A percentile compares a stretch with the other conserved stretches of the same genome.
Conservation (phyloP, 1,284 basidiomycete genomes). For the Naganishia albida region DNA sequence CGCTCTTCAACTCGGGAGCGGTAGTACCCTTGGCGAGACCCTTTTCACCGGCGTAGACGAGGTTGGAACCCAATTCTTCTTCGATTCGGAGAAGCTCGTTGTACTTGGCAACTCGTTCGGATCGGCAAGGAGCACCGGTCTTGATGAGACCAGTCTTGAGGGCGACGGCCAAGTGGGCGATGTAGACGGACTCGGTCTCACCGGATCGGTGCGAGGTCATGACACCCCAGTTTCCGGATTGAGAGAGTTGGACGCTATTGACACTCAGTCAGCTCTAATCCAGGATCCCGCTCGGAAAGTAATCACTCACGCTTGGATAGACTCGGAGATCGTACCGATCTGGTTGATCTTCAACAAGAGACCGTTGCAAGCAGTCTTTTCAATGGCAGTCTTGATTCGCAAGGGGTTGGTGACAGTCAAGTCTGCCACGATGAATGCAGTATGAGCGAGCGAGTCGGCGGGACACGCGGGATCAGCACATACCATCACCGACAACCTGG, state of each 20-base stretch:
- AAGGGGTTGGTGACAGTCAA: slow-evolving; percentile 97
- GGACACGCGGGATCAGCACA: slow-evolving; percentile 2
- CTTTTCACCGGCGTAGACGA: slow-evolving; percentile 72
- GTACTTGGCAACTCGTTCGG: slow-evolving; percentile 86
- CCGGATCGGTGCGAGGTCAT: slow-evolving; percentile 99
- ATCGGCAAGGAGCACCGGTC: slow-evolving; percentile 92
- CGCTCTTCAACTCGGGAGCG: slow-evolving; percentile 64
- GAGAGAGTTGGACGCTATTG: slow-evolving; percentile 86
- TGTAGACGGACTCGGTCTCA: slow-evolving; percentile 94
- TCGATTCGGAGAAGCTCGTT: slow-evolving; percentile 79
- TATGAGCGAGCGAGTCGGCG: slow-evolving; percentile 59
- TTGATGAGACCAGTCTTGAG: slow-evolving; percentile 86
- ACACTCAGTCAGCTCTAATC: background rate
- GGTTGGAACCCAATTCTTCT: slow-evolving; percentile 71
- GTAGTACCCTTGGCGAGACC: slow-evolving; percentile 75
- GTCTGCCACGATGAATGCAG: slow-evolving; percentile 63
- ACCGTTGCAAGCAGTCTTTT: slow-evolving; percentile 99
- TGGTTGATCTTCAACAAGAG: slow-evolving; percentile 98
- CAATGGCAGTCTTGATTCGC: slow-evolving; percentile 97
- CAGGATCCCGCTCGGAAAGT: no score
- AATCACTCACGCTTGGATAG: slow-evolving; percentile 60
- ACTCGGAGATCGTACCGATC: slow-evolving; percentile 99
- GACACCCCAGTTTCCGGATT: slow-evolving; percentile 97
- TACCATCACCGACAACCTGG: slow-evolving; percentile 53
- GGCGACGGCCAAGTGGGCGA: slow-evolving; percentile 94